Percentiles rank a stretch among this genome's conserved stretches.
Conservation (phyloP, 495 filamentous ascomycete species). For the Delitschia confertaspora region DNA sequence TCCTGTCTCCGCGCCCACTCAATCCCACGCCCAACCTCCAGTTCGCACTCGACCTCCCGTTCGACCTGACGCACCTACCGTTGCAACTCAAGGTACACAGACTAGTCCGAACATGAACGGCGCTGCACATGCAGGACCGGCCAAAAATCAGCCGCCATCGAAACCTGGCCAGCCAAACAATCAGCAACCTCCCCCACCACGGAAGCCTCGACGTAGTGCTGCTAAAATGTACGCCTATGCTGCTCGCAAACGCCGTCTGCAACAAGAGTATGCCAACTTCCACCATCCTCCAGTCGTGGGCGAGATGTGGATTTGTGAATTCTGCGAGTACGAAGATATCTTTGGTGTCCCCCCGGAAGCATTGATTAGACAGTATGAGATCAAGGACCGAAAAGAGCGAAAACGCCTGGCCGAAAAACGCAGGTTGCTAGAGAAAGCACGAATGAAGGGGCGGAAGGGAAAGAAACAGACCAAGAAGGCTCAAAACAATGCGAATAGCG, state of each 20-base stretch:
- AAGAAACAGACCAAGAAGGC: constrained; percentile 47
- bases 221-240: constrained; percentile 53
- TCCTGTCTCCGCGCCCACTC: constrained; percentile 13
- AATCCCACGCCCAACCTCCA: constrained; percentile 4
- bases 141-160: constrained; percentile 15
- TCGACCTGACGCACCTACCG: constrained; percentile 30
- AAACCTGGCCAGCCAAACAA: constrained; percentile 5
- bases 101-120: constrained; percentile 48
- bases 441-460: constrained; percentile 83
- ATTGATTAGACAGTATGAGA: constrained; percentile 83
- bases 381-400: constrained; percentile 80
- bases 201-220: constrained; percentile 49
- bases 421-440: constrained; percentile 82
- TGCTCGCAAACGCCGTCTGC: constrained; percentile 57
- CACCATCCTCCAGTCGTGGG: constrained; percentile 64
- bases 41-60: constrained; percentile 2
- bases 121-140: constrained; percentile 28
- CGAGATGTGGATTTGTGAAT: constrained; percentile 83
- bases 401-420: constrained; percentile 74
- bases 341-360: constrained; percentile 64
- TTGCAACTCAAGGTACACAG: constrained; percentile 54
- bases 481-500: constrained; percentile 19
- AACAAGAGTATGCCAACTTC: constrained; percentile 64
- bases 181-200: constrained; percentile 26
- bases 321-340: constrained; percentile 40